Evolutionary conservation across 2,329 filamentous ascomycete genomes (phyloP).

Genomic region (Aspergillus aculeatinus): DNA sequence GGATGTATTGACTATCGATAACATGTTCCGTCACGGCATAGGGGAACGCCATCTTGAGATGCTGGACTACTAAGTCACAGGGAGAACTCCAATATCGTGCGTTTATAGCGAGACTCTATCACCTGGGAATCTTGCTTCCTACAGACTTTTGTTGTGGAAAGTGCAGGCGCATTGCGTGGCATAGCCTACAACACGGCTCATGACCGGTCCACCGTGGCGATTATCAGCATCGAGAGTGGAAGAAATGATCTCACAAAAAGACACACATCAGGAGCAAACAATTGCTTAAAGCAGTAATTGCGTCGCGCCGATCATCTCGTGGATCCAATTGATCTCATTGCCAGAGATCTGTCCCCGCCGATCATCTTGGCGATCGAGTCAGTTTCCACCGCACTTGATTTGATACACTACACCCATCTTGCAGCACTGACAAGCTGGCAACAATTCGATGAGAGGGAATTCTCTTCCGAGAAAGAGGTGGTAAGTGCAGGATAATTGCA

Average conservation of each 20-base stretch:
- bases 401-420: background rate
- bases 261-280: background rate
- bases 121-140: background rate
- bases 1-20: conserved; percentile 39
- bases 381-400: background rate
- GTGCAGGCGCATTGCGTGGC: background rate
- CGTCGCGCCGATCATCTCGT: background rate
- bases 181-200: background rate
- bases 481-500: no score
- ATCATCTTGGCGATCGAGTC: background rate
- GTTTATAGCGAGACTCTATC: background rate
- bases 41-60: background rate
- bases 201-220: background rate
- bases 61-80: background rate
- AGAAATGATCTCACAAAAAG: background rate
- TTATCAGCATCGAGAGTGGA: background rate
- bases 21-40: conserved; percentile 51
- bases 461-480: no score
- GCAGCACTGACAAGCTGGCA: background rate
- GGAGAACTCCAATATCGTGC: no score
- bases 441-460: background rate
- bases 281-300: background rate
- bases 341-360: background rate
- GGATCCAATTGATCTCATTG: background rate
- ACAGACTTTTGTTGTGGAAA: background rate